phyloP scores from a whole-genome alignment of 2,329 filamentous ascomycete species.

The Aureobasidium sp. region DNA sequence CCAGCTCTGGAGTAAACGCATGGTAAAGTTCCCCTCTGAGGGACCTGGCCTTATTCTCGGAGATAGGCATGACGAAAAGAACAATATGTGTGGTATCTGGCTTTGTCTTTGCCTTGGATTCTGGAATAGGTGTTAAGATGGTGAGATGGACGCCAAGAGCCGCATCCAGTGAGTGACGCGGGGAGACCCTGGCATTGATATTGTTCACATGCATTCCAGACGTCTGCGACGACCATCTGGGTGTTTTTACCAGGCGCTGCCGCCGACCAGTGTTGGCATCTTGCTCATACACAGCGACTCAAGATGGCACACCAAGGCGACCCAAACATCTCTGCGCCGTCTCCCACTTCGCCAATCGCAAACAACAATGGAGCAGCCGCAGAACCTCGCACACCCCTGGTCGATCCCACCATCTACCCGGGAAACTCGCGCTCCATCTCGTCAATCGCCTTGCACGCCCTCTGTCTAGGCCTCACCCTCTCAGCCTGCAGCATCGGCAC shows the following conservation, averaged over 20 bases:
- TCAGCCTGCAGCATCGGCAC: conserved; percentile 27
- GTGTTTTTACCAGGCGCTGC: neutral
- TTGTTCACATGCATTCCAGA: conserved; percentile 2
- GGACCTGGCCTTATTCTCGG: conserved; percentile 29
- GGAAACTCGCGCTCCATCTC: conserved; percentile 39
- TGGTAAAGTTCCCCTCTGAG: conserved; percentile 57
- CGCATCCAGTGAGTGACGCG: neutral
- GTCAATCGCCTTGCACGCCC: conserved; percentile 41
- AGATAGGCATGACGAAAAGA: conserved; percentile 13
- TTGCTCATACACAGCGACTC: neutral
- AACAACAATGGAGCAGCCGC: conserved; percentile 14
- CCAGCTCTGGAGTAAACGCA: conserved; percentile 64
- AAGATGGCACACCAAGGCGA: conserved; percentile 15
- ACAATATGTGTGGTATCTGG: neutral
- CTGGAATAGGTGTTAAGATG: neutral
- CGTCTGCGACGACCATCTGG: neutral
- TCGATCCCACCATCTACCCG: conserved; percentile 33
- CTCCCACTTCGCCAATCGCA: neutral
- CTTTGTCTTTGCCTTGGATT: neutral
- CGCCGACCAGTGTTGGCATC: neutral
- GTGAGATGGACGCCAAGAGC: neutral
- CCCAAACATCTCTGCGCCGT: conserved; percentile 17
- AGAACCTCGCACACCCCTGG: conserved; percentile 11
- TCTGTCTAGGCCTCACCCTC: conserved; percentile 36
- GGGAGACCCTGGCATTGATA: conserved; percentile 12